These are phyloP conservation scores for Capsicum rhomboideum DNA, from an alignment of 257 asterid genomes.

Conservation along the genomic window DNA sequence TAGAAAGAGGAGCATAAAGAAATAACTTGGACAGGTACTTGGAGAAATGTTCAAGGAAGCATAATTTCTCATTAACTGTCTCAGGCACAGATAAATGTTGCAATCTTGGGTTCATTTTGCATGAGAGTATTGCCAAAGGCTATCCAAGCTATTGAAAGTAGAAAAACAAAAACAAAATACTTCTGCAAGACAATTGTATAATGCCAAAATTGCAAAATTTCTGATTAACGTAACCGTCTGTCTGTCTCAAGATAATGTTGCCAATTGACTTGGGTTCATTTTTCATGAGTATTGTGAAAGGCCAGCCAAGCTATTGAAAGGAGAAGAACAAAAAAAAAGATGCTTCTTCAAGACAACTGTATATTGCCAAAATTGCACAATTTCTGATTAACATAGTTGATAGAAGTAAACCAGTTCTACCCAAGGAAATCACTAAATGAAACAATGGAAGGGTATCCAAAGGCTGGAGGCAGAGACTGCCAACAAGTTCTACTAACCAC, in stretches of 20 bases:
- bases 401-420: not conserved
- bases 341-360: not conserved
- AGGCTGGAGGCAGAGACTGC: not conserved
- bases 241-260: not conserved
- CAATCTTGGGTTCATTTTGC: not conserved
- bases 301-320: not conserved
- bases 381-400: not conserved
- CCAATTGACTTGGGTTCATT: not conserved
- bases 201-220: not conserved
- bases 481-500: not conserved
- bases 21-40: not conserved
- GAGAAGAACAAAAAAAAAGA: not conserved
- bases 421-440: not conserved
- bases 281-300: not conserved
- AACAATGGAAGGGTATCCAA: not conserved
- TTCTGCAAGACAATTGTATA: not conserved
- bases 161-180: not conserved
- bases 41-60: not conserved
- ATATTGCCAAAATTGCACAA: not conserved
- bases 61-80: not conserved
- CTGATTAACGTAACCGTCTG: not conserved
- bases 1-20: not conserved
- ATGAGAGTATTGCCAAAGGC: not conserved
- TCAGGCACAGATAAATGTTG: not conserved
- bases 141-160: not conserved